Percentiles rank a stretch among this genome's conserved stretches.
Evolutionary conservation across 768 basidiomycete genomes (phyloP).

Genomic region (Leucosporidium creatinivorum): DNA sequence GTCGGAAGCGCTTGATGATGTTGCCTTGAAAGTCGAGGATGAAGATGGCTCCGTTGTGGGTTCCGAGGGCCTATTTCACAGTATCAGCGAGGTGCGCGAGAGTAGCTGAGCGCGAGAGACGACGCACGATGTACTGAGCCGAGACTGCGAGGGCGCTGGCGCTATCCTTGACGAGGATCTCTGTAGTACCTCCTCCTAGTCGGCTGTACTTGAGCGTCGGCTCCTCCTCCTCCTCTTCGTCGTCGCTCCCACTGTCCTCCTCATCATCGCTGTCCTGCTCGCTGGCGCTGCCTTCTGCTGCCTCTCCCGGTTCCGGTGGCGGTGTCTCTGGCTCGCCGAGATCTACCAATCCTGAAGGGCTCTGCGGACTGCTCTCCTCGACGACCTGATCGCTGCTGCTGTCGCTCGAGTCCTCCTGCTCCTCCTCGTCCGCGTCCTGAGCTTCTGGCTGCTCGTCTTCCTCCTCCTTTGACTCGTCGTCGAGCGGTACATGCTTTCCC

Average conservation of each 20-base stretch:
- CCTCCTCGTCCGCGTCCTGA: slow-evolving; percentile 11
- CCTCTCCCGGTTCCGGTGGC: background rate
- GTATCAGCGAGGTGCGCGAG: background rate
- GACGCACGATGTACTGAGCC: slow-evolving; percentile 61
- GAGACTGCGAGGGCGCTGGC: slow-evolving; percentile 74
- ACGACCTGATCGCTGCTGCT: background rate
- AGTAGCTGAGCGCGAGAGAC: background rate
- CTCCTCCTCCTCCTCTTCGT: slow-evolving; percentile 53
- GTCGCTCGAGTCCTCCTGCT: slow-evolving; percentile 29
- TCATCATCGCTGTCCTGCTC: slow-evolving; percentile 3
- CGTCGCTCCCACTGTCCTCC: slow-evolving; percentile 30
- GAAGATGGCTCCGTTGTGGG: slow-evolving; percentile 87
- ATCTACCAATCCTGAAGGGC: background rate
- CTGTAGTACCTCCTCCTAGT: slow-evolving; percentile 61
- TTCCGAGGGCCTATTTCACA: slow-evolving; percentile 66
- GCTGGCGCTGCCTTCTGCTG: background rate
- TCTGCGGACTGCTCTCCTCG: background rate
- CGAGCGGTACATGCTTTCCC: background rate
- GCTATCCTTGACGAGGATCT: slow-evolving; percentile 79
- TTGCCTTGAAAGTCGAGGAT: slow-evolving; percentile 70
- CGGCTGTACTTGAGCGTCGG: slow-evolving; percentile 86
- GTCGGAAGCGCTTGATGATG: slow-evolving; percentile 80
- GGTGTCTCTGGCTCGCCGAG: background rate
- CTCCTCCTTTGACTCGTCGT: slow-evolving; percentile 17
- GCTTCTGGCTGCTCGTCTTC: slow-evolving; percentile 42